Evolutionary conservation across 2,329 filamentous ascomycete genomes (phyloP).

Genomic region (Alternaria postmessia): DNA sequence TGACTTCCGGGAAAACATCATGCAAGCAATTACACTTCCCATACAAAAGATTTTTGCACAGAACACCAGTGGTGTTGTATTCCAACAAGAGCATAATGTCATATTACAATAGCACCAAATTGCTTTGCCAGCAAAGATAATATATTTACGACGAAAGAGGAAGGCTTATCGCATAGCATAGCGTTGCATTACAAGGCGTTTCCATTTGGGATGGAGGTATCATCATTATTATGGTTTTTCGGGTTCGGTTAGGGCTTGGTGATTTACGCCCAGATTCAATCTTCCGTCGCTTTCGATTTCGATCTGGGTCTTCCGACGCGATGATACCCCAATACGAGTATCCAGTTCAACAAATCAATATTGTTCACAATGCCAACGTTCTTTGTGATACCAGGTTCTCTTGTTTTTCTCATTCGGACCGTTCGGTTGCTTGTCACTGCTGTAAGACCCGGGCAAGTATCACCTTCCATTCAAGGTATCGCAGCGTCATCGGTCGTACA

Average conservation of each 20-base stretch:
- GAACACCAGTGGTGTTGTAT: slow-evolving; percentile 36
- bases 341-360: slow-evolving; percentile 9
- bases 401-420: background rate
- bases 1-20: slow-evolving; percentile 47
- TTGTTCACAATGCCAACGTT: background rate
- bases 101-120: slow-evolving; percentile 22
- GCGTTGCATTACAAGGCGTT: slow-evolving; percentile 39
- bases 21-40: slow-evolving; percentile 48
- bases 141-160: slow-evolving; percentile 6
- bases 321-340: slow-evolving; percentile 34
- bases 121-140: background rate
- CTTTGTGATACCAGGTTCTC: background rate
- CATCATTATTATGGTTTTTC: slow-evolving; percentile 6
- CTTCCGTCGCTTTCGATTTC: slow-evolving; percentile 16
- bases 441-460: background rate
- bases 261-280: slow-evolving; percentile 3
- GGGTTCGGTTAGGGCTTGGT: slow-evolving; percentile 2
- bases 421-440: background rate
- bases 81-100: slow-evolving; percentile 41
- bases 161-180: slow-evolving; percentile 24
- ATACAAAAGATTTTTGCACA: slow-evolving; percentile 48
- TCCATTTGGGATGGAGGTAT: slow-evolving; percentile 6
- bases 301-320: slow-evolving; percentile 28
- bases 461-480: background rate
- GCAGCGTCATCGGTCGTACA: background rate